Conservation (phyloP, 208 protist species). For the Novymonas esmeraldas region DNA sequence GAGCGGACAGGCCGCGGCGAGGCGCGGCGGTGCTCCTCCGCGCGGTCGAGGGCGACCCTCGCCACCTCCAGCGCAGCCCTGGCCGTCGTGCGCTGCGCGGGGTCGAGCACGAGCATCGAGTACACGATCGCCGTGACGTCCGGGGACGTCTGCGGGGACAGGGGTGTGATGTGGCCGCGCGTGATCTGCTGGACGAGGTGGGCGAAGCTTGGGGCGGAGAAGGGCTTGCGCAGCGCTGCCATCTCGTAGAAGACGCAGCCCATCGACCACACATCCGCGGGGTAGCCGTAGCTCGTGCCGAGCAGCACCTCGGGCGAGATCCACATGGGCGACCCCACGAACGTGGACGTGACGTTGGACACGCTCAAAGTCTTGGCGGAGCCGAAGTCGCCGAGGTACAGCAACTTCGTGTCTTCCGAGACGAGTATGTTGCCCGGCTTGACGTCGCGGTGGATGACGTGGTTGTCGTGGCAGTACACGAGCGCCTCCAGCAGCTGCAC, state of each 20-base stretch:
- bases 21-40: slow-evolving; percentile 12
- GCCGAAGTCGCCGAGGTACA: slow-evolving; percentile 90
- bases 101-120: slow-evolving; percentile 64
- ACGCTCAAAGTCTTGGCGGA: slow-evolving; percentile 74
- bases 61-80: slow-evolving; percentile 37
- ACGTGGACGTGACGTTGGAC: slow-evolving; percentile 74
- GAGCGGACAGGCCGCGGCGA: slow-evolving; percentile 12
- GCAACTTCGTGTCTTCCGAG: slow-evolving; percentile 29
- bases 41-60: slow-evolving; percentile 13
- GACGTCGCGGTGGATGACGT: slow-evolving; percentile 91
- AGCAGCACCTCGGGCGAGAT: slow-evolving; percentile 93
- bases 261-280: slow-evolving; percentile 93
- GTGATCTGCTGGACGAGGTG: slow-evolving; percentile 81
- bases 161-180: slow-evolving; percentile 54
- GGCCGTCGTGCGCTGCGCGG: slow-evolving; percentile 46
- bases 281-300: slow-evolving; percentile 88
- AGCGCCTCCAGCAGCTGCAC: slow-evolving; percentile 79
- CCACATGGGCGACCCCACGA: slow-evolving; percentile 92
- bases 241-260: slow-evolving; percentile 91
- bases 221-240: slow-evolving; percentile 68
- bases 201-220: slow-evolving; percentile 73
- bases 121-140: slow-evolving; percentile 53
- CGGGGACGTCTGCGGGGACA: slow-evolving; percentile 46
- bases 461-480: slow-evolving; percentile 77
- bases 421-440: slow-evolving; percentile 91